These are phyloP conservation scores for Rugonectria rugulosa DNA, from an alignment of 2,329 filamentous ascomycete genomes.

Conservation along the genomic window DNA sequence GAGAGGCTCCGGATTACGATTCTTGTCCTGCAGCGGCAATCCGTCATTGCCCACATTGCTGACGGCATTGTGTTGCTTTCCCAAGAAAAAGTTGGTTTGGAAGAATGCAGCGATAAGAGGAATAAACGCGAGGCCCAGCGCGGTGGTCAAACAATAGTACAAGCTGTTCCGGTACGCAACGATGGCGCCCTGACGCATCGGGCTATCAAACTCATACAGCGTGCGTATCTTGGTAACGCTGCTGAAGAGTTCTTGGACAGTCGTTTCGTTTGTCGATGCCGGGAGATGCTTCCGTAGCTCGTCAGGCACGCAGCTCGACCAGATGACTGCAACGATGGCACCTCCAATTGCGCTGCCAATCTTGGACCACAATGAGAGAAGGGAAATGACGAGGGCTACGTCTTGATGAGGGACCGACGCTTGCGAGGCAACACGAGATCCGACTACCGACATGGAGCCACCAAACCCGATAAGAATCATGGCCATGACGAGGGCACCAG, in stretches of 20 bases:
- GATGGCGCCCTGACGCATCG: slow-evolving; percentile 43
- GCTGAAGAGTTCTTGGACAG: slow-evolving; percentile 41
- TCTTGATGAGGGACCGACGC: slow-evolving; percentile 50
- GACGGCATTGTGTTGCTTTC: slow-evolving; percentile 42
- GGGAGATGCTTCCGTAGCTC: slow-evolving; percentile 37
- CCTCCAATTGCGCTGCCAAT: slow-evolving; percentile 47
- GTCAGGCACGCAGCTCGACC: slow-evolving; percentile 42
- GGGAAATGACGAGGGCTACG: slow-evolving; percentile 44
- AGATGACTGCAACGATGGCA: slow-evolving; percentile 46
- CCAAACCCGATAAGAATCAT: slow-evolving; percentile 45
- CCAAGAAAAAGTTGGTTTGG: slow-evolving; percentile 48
- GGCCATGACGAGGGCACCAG: slow-evolving; percentile 41
- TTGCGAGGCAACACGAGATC: slow-evolving; percentile 47
- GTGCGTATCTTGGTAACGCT: slow-evolving; percentile 44
- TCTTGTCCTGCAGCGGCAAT: slow-evolving; percentile 29
- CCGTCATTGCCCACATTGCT: slow-evolving; percentile 40
- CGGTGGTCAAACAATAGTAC: slow-evolving; percentile 44
- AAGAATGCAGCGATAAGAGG: slow-evolving; percentile 46
- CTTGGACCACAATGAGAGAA: slow-evolving; percentile 47
- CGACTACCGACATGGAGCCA: slow-evolving; percentile 46
- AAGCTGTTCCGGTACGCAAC: slow-evolving; percentile 44
- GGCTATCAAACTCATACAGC: slow-evolving; percentile 42
- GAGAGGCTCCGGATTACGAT: slow-evolving; percentile 26
- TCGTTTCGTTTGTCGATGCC: slow-evolving; percentile 28
- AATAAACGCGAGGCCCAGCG: slow-evolving; percentile 43